Conservation (phyloP, 139 green algal genomes). For the Chlamydomonas sp. region DNA sequence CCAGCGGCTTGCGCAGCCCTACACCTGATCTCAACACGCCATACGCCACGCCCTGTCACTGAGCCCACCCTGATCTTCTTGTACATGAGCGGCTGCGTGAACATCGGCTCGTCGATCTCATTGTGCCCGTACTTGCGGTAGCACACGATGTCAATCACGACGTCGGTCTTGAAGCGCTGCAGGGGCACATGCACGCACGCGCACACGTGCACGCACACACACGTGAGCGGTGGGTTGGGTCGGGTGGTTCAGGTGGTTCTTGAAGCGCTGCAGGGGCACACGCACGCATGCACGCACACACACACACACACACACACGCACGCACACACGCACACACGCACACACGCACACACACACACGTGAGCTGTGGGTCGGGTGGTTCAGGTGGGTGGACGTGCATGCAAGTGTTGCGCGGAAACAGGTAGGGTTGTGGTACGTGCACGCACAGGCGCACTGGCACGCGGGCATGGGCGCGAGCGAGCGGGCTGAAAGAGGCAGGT, state of each 20-base stretch:
- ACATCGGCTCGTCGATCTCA: slow-evolving; percentile 98
- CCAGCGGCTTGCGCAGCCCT: slow-evolving; percentile 68
- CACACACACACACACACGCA: background rate
- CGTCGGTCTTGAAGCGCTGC: slow-evolving; percentile 76
- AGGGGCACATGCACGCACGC: background rate
- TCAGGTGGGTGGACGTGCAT: no score
- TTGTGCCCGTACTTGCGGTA: slow-evolving; percentile 90
- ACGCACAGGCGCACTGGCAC: no score
- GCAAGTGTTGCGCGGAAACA: no score
- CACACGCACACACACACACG: slow-evolving; percentile 1
- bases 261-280: slow-evolving; percentile 46
- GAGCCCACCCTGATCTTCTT: slow-evolving; percentile 75
- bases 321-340: no score
- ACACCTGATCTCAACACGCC: no score
- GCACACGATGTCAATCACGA: slow-evolving; percentile 89
- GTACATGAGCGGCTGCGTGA: slow-evolving; percentile 98
- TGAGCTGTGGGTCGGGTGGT: no score
- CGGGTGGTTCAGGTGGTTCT: slow-evolving; percentile 90
- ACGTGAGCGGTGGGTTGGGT: no score
- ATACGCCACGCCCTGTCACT: no score
- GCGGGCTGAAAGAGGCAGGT: no score
- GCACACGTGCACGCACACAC: background rate
- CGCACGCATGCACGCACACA: background rate
- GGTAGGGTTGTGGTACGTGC: no score
- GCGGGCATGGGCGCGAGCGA: no score